phyloP scores from a whole-genome alignment of 164 flowering plant genomes.

The Tetracentron sinense region DNA sequence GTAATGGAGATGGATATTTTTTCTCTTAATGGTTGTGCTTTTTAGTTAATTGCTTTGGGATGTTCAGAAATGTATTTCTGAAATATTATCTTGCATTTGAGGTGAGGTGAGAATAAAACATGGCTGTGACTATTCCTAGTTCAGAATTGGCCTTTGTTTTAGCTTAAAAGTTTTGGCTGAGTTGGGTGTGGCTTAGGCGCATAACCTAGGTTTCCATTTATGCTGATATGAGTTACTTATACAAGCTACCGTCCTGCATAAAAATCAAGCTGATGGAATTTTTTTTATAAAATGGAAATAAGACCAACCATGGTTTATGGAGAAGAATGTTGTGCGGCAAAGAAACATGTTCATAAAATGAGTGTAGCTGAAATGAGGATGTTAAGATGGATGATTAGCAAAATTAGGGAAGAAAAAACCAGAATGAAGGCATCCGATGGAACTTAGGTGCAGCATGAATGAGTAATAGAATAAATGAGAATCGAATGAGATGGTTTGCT shows the following conservation, averaged over 20 bases:
- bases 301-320: too few species aligned
- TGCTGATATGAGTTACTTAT: too few species aligned
- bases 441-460: not conserved
- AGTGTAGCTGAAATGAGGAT: too few species aligned
- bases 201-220: too few species aligned
- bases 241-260: too few species aligned
- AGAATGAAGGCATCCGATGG: not conserved
- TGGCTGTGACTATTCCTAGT: not conserved
- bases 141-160: not conserved
- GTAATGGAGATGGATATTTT: not conserved
- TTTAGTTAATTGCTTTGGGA: not conserved
- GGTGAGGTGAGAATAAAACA: not conserved
- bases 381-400: too few species aligned
- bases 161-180: not conserved
- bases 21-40: not conserved
- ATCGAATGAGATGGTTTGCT: too few species aligned
- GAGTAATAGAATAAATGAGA: not conserved
- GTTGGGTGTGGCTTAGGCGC: too few species aligned
- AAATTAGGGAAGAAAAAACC: not conserved
- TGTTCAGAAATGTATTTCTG: not conserved
- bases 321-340: too few species aligned
- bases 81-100: not conserved
- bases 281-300: too few species aligned
- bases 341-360: too few species aligned
- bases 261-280: too few species aligned